Base-by-base conservation (phyloP, 139 green algal genomes). In the Chlamydomonas sphaeroides region DNA sequence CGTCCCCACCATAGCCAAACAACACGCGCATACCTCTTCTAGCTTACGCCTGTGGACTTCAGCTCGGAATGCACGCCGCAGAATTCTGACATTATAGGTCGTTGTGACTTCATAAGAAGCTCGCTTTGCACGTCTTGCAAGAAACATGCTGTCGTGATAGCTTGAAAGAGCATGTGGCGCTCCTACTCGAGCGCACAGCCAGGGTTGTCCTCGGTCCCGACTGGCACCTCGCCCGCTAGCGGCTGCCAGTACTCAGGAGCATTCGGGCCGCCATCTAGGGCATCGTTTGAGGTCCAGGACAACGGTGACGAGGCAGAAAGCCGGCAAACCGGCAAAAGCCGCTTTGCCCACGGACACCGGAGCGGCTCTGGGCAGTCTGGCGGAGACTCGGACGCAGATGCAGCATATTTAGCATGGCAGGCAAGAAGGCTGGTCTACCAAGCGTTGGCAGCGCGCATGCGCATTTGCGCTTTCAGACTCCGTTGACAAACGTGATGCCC, bases 161-260 rank as follows among this genome's bases (percentile, higher is more conserved):
- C n/a, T n/a, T n/a, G n/a, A n/a, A n/a, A n/a, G n/a, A 53, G 45
- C 45, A 82, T 82, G 75, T 82, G 75, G 75, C 36, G 75, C 6
- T 73, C 61, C 33, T 82, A 82, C 18, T 65, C 42, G 1, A 42
- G 59, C 28, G 74, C 75, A 23, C 74, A 70, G 61, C 75, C n/a
- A n/a, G n/a, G n/a, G n/a, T n/a, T n/a, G n/a, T n/a, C n/a, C n/a
- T n/a, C n/a, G n/a, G n/a, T n/a, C n/a, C n/a, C n/a, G n/a, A n/a
- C 62, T 63, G 75, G 75, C 38, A 57, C 39, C 11, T 62, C 38
- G 14, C 62, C 75, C 1, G 25, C 18, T 14, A 39, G 42, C 21
- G 23, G 25, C 20, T 82, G 72, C 45, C 45, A 41, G 11, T 18
- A 18, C 30, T 17, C 32, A 32, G 17, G 39, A 0, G 69, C 45